Evolutionary conservation across 495 filamentous ascomycete genomes (phyloP).

Genomic region (Trypethelium eluteriae): DNA sequence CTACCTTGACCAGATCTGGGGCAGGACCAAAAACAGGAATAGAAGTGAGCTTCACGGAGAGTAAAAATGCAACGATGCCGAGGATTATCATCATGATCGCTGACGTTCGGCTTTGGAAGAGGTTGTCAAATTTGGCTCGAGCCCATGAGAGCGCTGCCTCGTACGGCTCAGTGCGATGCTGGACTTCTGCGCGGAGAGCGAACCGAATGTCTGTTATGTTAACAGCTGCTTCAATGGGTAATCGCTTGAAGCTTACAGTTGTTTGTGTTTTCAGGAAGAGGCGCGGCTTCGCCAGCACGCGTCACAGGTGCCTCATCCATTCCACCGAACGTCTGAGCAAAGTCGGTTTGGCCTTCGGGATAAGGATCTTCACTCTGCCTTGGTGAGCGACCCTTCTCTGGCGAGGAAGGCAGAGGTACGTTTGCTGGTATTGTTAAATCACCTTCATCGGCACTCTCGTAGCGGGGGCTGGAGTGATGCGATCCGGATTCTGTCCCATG

Average conservation of each 20-base stretch:
- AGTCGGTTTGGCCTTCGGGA: conserved; percentile 24
- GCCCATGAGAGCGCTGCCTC: conserved; percentile 62
- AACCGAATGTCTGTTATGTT: conserved; percentile 69
- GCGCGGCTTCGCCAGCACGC: conserved; percentile 33
- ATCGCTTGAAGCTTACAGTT: conserved; percentile 43
- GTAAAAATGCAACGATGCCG: conserved; percentile 48
- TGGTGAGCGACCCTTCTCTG: conserved; percentile 44
- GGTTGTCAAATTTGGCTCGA: conserved; percentile 46
- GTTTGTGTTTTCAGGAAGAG: conserved; percentile 41
- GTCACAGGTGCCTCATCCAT: neutral
- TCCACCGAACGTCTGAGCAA: conserved; percentile 22
- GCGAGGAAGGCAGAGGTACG: conserved; percentile 50
- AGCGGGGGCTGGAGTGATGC: conserved; percentile 48
- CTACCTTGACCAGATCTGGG: conserved; percentile 84
- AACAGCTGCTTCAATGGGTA: conserved; percentile 28
- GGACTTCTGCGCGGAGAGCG: conserved; percentile 74
- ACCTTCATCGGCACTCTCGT: conserved; percentile 49
- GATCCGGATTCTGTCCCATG: conserved; percentile 44
- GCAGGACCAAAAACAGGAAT: conserved; percentile 60
- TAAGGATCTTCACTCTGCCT: conserved; percentile 25
- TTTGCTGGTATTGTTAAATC: conserved; percentile 53
- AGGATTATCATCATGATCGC: conserved; percentile 49
- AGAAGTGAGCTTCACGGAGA: conserved; percentile 56
- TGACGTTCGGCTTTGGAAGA: conserved; percentile 60
- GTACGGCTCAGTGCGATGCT: conserved; percentile 77